Percentiles rank a stretch among this genome's conserved stretches.
phyloP scores from a whole-genome alignment of 129 eudicot genomes.

The Mikania micrantha region DNA sequence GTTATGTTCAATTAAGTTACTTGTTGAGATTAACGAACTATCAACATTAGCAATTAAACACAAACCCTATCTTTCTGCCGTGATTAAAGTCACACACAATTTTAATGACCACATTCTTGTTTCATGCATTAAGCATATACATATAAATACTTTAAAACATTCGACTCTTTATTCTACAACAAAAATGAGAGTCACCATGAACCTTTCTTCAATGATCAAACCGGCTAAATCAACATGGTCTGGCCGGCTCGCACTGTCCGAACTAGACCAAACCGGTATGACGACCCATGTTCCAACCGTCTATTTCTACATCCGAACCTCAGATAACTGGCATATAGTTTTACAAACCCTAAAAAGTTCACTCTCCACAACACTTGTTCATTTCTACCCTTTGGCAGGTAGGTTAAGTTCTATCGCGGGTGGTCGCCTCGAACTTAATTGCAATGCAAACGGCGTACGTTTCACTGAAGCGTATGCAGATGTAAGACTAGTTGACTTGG shows the following conservation, averaged over 20 bases:
- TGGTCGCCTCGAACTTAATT: constrained; percentile 53
- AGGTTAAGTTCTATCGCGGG: constrained; percentile 32
- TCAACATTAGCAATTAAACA: constrained; percentile 16
- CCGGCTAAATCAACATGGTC: constrained; percentile 50
- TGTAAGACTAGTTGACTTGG: constrained; percentile 31
- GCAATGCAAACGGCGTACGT: constrained; percentile 42
- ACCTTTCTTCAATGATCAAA: constrained; percentile 28
- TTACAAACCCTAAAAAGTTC: constrained; percentile 40
- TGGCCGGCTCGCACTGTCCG: constrained; percentile 42
- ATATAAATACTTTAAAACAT: constrained; percentile 16
- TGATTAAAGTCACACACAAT: constrained; percentile 24
- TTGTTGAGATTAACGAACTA: constrained; percentile 10
- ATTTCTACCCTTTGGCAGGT: constrained; percentile 64
- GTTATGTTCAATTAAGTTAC: not conserved
- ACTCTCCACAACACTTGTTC: constrained; percentile 37
- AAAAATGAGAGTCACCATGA: constrained; percentile 38
- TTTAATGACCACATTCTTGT: constrained; percentile 17
- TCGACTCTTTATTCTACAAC: constrained; percentile 17
- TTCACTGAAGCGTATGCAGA: constrained; percentile 39
- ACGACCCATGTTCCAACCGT: constrained; percentile 38
- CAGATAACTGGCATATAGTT: constrained; percentile 10
- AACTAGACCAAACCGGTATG: constrained; percentile 42
- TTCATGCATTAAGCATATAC: not conserved
- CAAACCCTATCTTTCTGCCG: constrained; percentile 16
- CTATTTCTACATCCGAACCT: constrained; percentile 37